Evolutionary conservation across 768 basidiomycete genomes (phyloP), one percentile per base, ranked within the genome.

Genomic region (Leccinum subgranulosum): DNA sequence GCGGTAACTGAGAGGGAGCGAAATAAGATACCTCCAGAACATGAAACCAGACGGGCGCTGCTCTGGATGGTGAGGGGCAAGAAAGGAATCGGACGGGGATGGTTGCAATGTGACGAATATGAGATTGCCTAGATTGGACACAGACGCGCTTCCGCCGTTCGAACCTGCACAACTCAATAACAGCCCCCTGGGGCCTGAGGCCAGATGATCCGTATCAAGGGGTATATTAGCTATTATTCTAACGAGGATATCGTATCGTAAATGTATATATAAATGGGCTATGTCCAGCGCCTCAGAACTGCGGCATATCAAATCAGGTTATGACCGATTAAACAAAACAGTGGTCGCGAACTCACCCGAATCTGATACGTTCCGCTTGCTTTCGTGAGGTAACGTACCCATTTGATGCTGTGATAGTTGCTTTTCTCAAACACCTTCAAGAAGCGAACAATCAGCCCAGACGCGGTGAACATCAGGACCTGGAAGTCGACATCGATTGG

Each of bases 401-500:
- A 96, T 73, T 96, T 96, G 58, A 97, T 85, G 63, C 92, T 94
- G 61, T 94, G 86, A 69, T 98, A 98, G 62, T 86, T 92, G 70
- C 82, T 84, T 81, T 93, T 97, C 79, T 98, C 97, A 64, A 98
- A 98, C 17, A 99, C 96, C 73, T 98, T 98, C 68, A 99, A 75
- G 81, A 98, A 99, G 53, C 96, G 84, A 45, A 99, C 97, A 51
- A 96, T 89, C 66, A 99, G 73, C 2, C 97, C 97, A 11, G 96
- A 98, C 11, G 97, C 82, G 0, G 97, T 98, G 74, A 98, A 93
- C 97, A 99, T 99, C 64, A 99, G 80, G 56, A 99, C 97, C 76
- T 95, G 94, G 76, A 99, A 99, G 73, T 99, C 97, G 61, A 98
- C 87, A 64, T 96, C 92, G 67, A 99, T 98, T 7, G 97, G 97